Base-by-base conservation (phyloP, 805 yeast species). In the Cyberlindnera mrakii region DNA sequence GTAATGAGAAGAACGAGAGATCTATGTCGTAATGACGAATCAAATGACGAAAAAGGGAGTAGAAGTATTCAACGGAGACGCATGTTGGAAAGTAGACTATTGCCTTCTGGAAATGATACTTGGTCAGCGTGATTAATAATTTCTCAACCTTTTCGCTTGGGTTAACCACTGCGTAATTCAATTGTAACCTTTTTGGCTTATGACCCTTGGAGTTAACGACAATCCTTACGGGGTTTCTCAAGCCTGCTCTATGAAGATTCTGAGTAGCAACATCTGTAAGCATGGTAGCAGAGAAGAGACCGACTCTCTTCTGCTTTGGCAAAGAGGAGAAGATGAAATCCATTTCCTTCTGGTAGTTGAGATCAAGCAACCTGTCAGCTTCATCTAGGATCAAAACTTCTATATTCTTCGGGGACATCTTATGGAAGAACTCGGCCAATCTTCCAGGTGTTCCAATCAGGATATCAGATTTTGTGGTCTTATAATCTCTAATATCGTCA, bases 71-170 rank as follows among this genome's bases (percentile, higher is more conserved):
- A 20, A 93, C 98, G 0, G 86, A 72, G 0, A 76, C 74, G 63
- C 98, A 89, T 1, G 98, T 90, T 8, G 98, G 95, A 55, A 91
- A 82, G 63, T 91, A 93, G 1, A 89, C 96, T 36, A 93, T 90
- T 16, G 87, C 80, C 65, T 88, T 93, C 47, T 77, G 80, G 69
- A 72, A 89, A 37, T 74, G 72, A 48, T 72, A 73, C 20, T 72
- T 70, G 25, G 66, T 58, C 5, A 87, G 54, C 11, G 86, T 51
- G 34, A 76, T 66, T 5, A 87, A 51, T 27, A 89, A 61, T 2
- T 71, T 60, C 18, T 84, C 74, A 19, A 90, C 55, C 58, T 90
- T 91, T 9, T 63, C 47, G 23, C 73, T 74, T 0, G 95, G 82
- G 6, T 77, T 63, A 1, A 82, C 70, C 9, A 77, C 63, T 56